Conservation (phyloP, 208 protist genomes). For the Tritrichomonas foetus region DNA sequence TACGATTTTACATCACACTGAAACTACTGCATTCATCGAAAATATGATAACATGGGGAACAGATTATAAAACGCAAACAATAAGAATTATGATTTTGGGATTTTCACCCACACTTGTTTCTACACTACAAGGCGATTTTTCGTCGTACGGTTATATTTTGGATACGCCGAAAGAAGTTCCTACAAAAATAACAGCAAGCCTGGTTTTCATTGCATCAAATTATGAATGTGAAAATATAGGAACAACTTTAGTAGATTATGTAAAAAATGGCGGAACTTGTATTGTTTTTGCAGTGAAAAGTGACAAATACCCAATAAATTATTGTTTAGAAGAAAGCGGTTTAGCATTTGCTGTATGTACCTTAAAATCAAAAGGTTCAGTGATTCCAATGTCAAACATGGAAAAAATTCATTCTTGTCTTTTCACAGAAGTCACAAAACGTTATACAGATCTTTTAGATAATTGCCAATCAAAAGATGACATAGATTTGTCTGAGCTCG, state of each 20-base stretch:
- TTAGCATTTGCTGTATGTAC: not conserved
- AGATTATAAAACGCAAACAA: not conserved
- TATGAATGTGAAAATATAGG: not conserved
- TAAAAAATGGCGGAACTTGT: not conserved
- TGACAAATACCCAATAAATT: not conserved
- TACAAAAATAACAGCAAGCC: not conserved
- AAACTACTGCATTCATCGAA: not conserved
- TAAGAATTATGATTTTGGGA: not conserved
- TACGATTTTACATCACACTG: not conserved
- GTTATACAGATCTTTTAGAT: not conserved
- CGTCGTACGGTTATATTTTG: too few species aligned
- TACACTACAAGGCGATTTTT: too few species aligned
- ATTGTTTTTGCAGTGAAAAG: not conserved
- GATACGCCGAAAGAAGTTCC: not conserved
- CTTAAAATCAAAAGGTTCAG: not conserved
- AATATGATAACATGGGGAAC: slow-evolving; percentile 6
- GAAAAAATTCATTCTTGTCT: not conserved
- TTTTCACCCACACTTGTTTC: too few species aligned
- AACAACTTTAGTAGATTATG: not conserved
- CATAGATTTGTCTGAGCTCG: not conserved
- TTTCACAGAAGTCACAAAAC: not conserved
- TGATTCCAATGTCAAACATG: not conserved
- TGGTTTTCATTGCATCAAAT: not conserved
- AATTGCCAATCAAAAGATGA: not conserved
- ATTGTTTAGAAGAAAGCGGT: not conserved